Evolutionary conservation across 2,329 filamentous ascomycete species (phyloP), one percentile per base, ranked within the genome.

Genomic region (Xylariaceae sp.): DNA sequence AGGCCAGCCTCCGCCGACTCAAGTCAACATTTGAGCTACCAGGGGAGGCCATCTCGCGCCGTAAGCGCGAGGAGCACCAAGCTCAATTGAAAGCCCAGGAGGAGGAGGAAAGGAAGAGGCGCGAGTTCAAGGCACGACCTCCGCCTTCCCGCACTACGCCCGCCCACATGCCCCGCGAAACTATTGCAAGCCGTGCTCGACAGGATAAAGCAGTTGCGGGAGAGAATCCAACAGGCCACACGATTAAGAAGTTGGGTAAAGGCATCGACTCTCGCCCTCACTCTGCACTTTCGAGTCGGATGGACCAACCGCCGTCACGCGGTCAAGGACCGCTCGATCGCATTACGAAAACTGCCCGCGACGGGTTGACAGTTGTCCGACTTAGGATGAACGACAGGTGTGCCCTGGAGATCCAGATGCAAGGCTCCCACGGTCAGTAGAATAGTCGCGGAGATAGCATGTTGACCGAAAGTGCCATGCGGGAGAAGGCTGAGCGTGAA

Each of bases 51-150:
- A 80, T 87, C 53, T 80, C 64, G 78, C 86, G 72, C 76, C 83
- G 68, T 76, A 79, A 57, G 79, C 85, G 66, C 76, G 81, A 59
- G 58, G 80, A 78, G 64, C 74, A 85, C 51, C 78, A 77, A 62
- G 79, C 78, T 5, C 80, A 78, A 63, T 72, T 87, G 49, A 79
- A 75, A 62, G 78, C 77, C 2, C 78, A 86, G 66, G 83, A 84
- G 65, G 83, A 86, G 64, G 84, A 86, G 64, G 81, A 84, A 61
- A 79, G 76, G 23, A 82, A 78, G 70, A 78, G 80, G 57, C 81
- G 84, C 57, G 82, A 87, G 66, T 87, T 87, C 75, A 88, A 86
- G 70, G 85, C 84, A 4, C 78, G 78, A 42, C 84, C 85, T 15
- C 69, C 83, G 44, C 79, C 80, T 48, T 73, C 75, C 56, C 80